These are phyloP conservation scores for Camellia lanceoleosa DNA, from an alignment of 148 eudicot genomes.

Conservation along the genomic window DNA sequence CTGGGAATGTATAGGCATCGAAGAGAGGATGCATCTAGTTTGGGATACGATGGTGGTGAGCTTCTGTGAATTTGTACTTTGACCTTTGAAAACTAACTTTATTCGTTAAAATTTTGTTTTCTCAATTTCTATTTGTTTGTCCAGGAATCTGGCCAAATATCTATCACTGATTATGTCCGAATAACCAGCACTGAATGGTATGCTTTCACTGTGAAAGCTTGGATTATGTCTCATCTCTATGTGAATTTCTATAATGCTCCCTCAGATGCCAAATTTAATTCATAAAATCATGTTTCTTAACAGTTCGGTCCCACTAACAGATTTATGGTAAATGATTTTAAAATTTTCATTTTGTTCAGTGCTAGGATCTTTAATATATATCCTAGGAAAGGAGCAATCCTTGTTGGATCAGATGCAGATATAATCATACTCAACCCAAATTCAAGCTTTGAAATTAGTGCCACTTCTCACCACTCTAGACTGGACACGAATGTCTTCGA, in stretches of 20 bases:
- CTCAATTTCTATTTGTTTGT: neutral
- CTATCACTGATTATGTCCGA: constrained; percentile 83
- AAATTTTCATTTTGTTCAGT: constrained; percentile 34
- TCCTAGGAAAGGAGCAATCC: constrained; percentile 94
- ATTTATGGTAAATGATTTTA: neutral
- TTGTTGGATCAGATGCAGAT: constrained; percentile 96
- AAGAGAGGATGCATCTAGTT: constrained; percentile 95
- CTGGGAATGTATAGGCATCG: constrained; percentile 55
- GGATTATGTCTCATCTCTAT: neutral
- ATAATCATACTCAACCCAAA: constrained; percentile 87
- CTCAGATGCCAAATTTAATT: neutral
- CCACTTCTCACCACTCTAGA: constrained; percentile 67
- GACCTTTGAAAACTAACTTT: neutral
- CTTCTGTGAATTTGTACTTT: neutral
- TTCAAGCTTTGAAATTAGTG: constrained; percentile 73
- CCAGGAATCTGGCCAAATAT: constrained; percentile 89
- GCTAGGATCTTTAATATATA: constrained; percentile 86
- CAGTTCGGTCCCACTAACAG: neutral
- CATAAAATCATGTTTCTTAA: neutral
- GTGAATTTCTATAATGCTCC: neutral
- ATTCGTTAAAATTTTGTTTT: neutral
- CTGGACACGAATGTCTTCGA: constrained; percentile 90
- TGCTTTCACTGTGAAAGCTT: neutral
- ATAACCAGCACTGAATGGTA: constrained; percentile 98
- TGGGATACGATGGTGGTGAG: constrained; percentile 99